A percentile compares a stretch with the other conserved stretches of the same genome.
Evolutionary conservation across 345 rosid species (phyloP).

Genomic region (Citrus maxima): DNA sequence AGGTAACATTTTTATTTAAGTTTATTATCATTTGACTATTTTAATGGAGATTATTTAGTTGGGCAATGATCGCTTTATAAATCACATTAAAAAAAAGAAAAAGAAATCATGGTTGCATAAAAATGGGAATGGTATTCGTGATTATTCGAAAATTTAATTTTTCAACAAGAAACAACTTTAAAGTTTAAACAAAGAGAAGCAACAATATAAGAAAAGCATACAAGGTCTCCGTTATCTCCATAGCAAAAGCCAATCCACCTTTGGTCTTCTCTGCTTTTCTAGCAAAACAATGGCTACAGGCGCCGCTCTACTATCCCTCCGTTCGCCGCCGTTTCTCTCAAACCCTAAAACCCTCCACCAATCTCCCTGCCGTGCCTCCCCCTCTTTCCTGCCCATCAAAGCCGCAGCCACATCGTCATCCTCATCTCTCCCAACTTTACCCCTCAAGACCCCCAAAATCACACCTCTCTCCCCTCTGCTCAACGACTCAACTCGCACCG

Average conservation of each 20-base stretch:
- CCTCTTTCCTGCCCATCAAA: neutral
- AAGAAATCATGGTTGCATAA: no score
- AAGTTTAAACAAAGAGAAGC: neutral
- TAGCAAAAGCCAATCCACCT: neutral
- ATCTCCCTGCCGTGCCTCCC: neutral
- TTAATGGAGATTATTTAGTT: no score
- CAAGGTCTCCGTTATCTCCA: neutral
- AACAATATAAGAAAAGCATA: neutral
- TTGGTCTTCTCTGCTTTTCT: neutral
- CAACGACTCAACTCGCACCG: constrained; percentile 44
- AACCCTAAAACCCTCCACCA: neutral
- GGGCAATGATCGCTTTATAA: no score
- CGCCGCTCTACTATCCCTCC: neutral
- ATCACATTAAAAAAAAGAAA: no score
- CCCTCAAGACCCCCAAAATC: neutral
- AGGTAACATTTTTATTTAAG: no score
- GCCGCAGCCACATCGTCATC: neutral
- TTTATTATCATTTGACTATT: no score
- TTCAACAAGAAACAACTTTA: no score
- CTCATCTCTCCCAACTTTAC: neutral
- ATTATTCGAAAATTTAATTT: no score
- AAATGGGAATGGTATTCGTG: no score
- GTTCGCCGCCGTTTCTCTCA: neutral
- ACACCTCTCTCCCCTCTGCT: constrained; percentile 17
- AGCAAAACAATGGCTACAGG: neutral